Percentiles rank a stretch among this genome's conserved stretches.
Conservation (phyloP, 106 monocot species). For the Platanthera zijinensis region DNA sequence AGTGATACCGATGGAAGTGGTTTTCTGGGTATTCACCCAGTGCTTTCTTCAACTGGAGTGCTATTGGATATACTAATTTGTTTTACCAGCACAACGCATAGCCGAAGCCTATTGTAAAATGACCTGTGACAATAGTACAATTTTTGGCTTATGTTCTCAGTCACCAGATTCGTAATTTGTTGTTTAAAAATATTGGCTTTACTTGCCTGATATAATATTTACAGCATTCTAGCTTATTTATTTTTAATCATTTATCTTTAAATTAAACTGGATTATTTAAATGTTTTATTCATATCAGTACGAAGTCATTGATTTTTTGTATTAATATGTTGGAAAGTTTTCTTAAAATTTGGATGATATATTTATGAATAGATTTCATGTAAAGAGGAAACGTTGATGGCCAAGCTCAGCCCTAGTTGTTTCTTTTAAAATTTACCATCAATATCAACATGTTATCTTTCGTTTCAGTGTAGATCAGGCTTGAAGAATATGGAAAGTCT, state of each 20-base stretch:
- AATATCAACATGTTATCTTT: constrained; percentile 1
- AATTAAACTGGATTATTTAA: background rate
- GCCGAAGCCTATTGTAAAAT: too few relatives aligned
- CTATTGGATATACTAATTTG: too few relatives aligned
- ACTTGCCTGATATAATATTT: background rate
- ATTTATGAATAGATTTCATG: background rate
- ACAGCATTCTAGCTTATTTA: background rate
- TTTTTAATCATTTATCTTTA: background rate
- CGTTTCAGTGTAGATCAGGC: constrained; percentile 5
- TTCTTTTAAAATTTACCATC: background rate
- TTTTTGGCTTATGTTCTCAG: too few relatives aligned
- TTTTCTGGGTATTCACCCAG: background rate
- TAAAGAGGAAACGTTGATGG: background rate
- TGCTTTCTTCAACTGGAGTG: background rate
- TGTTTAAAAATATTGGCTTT: too few relatives aligned
- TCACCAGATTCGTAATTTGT: too few relatives aligned
- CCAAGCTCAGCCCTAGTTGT: background rate
- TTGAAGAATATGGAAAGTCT: constrained; percentile 1
- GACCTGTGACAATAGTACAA: too few relatives aligned
- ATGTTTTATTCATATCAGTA: background rate
- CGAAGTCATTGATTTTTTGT: background rate
- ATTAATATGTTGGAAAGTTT: background rate
- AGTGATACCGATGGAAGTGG: background rate
- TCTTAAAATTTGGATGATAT: background rate
- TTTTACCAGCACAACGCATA: too few relatives aligned